Percentiles rank a stretch among this genome's conserved stretches.
Conservation (phyloP, 805 yeast genomes). For the Candida coquimbonensis region DNA sequence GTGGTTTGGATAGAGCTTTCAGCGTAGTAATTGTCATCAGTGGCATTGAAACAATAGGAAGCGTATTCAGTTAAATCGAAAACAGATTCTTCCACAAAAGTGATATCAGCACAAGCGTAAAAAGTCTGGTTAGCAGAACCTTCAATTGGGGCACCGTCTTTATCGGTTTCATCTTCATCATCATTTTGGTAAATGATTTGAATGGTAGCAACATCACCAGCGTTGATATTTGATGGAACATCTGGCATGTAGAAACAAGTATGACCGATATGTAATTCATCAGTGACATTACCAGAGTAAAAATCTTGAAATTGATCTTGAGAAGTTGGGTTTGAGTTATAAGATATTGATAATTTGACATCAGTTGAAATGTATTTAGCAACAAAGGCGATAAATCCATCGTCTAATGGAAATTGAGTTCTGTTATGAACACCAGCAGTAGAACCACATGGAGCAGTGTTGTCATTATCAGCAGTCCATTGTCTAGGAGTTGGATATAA, state of each 20-base stretch:
- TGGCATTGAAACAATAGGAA: constrained; percentile 35
- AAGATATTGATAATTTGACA: constrained; percentile 34
- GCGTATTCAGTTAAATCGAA: constrained; percentile 30
- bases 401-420: constrained; percentile 39
- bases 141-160: constrained; percentile 29
- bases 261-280: constrained; percentile 37
- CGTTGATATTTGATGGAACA: constrained; percentile 28
- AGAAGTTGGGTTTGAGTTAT: constrained; percentile 31
- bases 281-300: constrained; percentile 32
- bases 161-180: constrained; percentile 16
- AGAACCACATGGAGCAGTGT: constrained; percentile 41
- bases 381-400: constrained; percentile 40
- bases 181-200: constrained; percentile 36
- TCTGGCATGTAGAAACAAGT: constrained; percentile 41
- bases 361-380: constrained; percentile 36
- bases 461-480: constrained; percentile 40
- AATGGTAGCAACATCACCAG: constrained; percentile 38
- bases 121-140: constrained; percentile 32
- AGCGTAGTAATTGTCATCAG: constrained; percentile 31
- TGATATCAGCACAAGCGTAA: constrained; percentile 39
- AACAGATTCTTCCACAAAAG: constrained; percentile 36
- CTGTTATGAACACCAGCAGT: constrained; percentile 30
- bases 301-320: constrained; percentile 34
- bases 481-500: constrained; percentile 37
- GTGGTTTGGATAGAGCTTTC: constrained; percentile 22